Evolutionary conservation across 2,329 filamentous ascomycete genomes (phyloP), one percentile per base, ranked within the genome.

Genomic region (Verticillium nubilum): DNA sequence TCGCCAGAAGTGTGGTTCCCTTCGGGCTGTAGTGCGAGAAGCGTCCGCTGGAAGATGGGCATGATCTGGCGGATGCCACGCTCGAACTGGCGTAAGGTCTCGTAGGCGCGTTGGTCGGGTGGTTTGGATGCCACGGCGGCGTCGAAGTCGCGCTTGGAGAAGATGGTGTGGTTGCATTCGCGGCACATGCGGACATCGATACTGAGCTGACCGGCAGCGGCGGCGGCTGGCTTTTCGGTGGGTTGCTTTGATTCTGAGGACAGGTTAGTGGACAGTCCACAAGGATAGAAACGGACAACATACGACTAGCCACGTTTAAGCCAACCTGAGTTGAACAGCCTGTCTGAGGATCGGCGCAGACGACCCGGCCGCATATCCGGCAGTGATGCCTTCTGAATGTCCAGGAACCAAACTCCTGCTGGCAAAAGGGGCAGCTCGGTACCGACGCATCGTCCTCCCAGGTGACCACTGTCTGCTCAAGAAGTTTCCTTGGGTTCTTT

Each of bases 311-410:
- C 19, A 98, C 87, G 67, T 90, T 91, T 52, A 99, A 76, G 4
- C 88, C 90, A 58, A 99, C 82, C 66, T 97, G 91, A 9, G 80
- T 86, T 1, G 95, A 99, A 73, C 95, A 99, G 3, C 76, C 86
- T 0, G 95, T 99, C 60, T 85, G 83, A 0, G 85, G 85, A 73
- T 99, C 95, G 13, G 92, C 92, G 70, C 95, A 99, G 0, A 99
- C 92, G 0, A 99, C 92, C 52, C 89, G 86, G 3, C 95, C 95
- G 68, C 95, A 99, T 74, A 96, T 88, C 58, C 95, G 86, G 74
- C 95, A 99, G 73, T 99, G 95, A 72, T 98, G 95, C 65, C 95
- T 82, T 67, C 95, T 86, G 69, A 98, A 96, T 1, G 92, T 90
- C 83, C 97, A 98, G 15, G 88, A 89, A 1, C 92, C 89, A 73